A percentile compares a stretch with the other conserved stretches of the same genome.
Evolutionary conservation across 352 stramenopile species (phyloP).

Genomic region (Phytopythium cucurbitacearum): DNA sequence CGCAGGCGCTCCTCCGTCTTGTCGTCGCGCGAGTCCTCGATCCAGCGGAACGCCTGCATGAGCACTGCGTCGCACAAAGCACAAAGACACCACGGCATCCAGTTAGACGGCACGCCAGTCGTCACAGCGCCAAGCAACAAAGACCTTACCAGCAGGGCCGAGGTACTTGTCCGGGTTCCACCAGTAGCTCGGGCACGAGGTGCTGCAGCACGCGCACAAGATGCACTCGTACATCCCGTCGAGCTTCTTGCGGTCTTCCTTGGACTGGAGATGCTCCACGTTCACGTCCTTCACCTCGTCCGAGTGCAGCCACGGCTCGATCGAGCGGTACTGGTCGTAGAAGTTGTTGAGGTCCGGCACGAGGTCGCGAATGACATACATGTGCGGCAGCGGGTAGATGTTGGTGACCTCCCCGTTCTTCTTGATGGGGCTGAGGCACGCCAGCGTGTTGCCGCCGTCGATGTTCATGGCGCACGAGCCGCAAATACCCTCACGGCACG

Average conservation of each 20-base stretch:
- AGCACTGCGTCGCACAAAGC: constrained; percentile 47
- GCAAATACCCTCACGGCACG: constrained; percentile 99
- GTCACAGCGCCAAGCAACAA: background rate
- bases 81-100: constrained; percentile 1
- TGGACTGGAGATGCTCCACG: constrained; percentile 84
- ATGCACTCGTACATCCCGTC: constrained; percentile 99
- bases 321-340: constrained; percentile 97
- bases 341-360: constrained; percentile 99
- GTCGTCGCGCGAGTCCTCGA: constrained; percentile 98
- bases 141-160: constrained; percentile 70
- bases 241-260: constrained; percentile 98
- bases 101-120: constrained; percentile 4
- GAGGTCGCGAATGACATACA: constrained; percentile 99
- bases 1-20: constrained; percentile 95
- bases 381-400: constrained; percentile 99
- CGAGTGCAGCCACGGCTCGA: constrained; percentile 99
- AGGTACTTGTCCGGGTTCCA: constrained; percentile 98
- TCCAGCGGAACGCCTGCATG: constrained; percentile 97
- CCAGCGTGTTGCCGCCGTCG: constrained; percentile 97
- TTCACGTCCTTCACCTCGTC: constrained; percentile 86
- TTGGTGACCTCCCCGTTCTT: constrained; percentile 92
- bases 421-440: constrained; percentile 97
- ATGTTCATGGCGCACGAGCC: constrained; percentile 99
- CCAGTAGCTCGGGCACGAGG: constrained; percentile 99
- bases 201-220: constrained; percentile 98